Base-by-base conservation (phyloP, 2,329 filamentous ascomycete genomes). In the Dothistroma pini region DNA sequence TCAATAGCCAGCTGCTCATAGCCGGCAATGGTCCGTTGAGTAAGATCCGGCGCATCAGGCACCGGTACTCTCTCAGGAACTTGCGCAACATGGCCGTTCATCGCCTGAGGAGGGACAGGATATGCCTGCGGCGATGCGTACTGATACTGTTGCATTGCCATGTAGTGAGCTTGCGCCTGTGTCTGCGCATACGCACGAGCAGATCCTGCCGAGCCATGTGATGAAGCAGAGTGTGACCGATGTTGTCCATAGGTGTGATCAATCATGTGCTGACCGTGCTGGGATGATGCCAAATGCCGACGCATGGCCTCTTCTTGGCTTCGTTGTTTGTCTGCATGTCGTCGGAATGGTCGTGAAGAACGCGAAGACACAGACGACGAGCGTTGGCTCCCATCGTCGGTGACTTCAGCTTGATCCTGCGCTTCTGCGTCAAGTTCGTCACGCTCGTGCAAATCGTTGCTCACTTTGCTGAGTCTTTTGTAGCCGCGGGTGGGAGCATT, bases 1-100 rank as follows among this genome's bases (percentile, higher is more conserved):
- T 80, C 81, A 1, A 82, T 79, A 1, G 87, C 85, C 10, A 90
- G 74, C 2, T 85, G 77, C 65, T 89, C 84, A 68, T 90, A 89
- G 0, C 87, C 87, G 2, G 81, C 63, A 5, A 74, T 59, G 0
- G 72, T 74, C 14, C 61, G 63, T 57, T 71, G 65, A n/a, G 51
- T 65, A 14, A 71, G 59, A 56, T 73, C 66, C 19, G 73, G 72
- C 9, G 72, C 60, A 12, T 73, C 71, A 11, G 72, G 72, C 0
- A 61, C 72, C 1, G 66, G 60, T 14, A 71, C 70, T 32, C 58
- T 69, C n/a, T 64, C 58, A 19, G 55, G 48, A 29, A 53, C 29
- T 16, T 61, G 58, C 9, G 62, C 44, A 35, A 62, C 51, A 25
- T 69, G 58, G 19, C 61, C 57, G 34, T 66, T 63, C 25, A 60